Conservation (phyloP, 257 asterid species). For the Ehretia macrophylla region DNA sequence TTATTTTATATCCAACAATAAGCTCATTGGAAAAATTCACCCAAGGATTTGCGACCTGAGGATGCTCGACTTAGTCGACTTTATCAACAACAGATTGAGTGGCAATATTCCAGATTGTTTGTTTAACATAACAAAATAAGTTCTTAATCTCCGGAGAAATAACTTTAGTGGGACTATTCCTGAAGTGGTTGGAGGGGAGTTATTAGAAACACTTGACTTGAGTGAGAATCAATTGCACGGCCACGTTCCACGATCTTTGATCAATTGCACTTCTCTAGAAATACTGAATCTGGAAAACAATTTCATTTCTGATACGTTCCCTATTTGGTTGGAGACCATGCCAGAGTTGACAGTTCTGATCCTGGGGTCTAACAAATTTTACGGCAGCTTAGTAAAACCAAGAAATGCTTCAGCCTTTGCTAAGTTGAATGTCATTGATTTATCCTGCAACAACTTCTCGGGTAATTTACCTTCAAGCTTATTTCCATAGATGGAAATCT, state of each 20-base stretch:
- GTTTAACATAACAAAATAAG: background rate
- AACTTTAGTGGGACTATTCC: background rate
- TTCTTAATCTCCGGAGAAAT: background rate
- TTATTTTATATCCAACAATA: background rate
- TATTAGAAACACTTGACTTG: background rate
- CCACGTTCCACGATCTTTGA: background rate
- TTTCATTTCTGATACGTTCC: background rate
- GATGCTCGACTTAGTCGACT: background rate
- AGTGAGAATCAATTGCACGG: background rate
- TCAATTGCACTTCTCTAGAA: background rate
- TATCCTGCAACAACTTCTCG: background rate
- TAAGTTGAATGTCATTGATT: background rate
- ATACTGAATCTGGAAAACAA: background rate
- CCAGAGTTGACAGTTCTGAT: background rate
- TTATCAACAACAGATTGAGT: background rate
- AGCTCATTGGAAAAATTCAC: background rate
- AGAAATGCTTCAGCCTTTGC: background rate
- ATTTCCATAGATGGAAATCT: background rate
- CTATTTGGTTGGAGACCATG: background rate
- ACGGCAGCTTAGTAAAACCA: background rate
- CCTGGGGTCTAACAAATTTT: background rate
- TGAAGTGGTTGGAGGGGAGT: background rate
- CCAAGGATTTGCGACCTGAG: background rate
- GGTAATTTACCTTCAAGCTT: background rate
- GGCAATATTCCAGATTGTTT: slow-evolving; percentile 1